A percentile compares a stretch with the other conserved stretches of the same genome.
These are phyloP conservation scores for Dothideomycetes sp. DNA, from an alignment of 2,329 filamentous ascomycete genomes.

Conservation along the genomic window DNA sequence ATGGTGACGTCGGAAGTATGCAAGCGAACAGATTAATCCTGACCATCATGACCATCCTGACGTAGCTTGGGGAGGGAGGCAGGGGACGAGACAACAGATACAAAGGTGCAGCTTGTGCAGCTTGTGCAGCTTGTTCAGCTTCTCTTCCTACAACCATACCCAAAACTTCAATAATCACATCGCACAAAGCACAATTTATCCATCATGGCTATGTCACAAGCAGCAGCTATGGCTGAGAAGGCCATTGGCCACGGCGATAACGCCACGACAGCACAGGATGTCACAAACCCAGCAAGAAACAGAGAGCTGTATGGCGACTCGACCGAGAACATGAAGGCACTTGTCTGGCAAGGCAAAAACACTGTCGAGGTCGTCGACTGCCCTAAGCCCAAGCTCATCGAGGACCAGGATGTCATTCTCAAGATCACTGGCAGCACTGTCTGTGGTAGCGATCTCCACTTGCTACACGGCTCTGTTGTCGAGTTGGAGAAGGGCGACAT, in stretches of 20 bases:
- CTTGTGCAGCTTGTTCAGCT: too few relatives aligned
- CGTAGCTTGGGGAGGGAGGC: conserved; percentile 1
- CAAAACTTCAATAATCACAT: neutral
- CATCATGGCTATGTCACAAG: conserved; percentile 47
- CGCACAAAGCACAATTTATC: neutral
- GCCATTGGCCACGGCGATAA: conserved; percentile 58
- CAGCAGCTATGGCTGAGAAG: conserved; percentile 59
- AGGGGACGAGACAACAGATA: too few relatives aligned
- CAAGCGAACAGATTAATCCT: too few relatives aligned
- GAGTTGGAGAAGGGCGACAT: conserved; percentile 44
- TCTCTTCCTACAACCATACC: too few relatives aligned
- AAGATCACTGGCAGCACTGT: conserved; percentile 62
- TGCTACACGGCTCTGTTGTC: conserved; percentile 43
- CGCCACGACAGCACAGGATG: conserved; percentile 57
- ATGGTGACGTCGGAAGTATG: conserved; percentile 10
- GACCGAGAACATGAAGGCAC: conserved; percentile 63
- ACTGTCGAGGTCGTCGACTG: conserved; percentile 61
- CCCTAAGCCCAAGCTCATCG: conserved; percentile 62
- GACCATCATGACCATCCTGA: too few relatives aligned
- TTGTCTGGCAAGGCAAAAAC: conserved; percentile 77
- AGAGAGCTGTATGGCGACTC: conserved; percentile 42
- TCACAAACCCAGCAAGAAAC: conserved; percentile 52
- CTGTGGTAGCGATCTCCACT: conserved; percentile 52
- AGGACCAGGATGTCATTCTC: conserved; percentile 68
- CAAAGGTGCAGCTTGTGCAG: too few relatives aligned